Base-by-base conservation (phyloP, 495 filamentous ascomycete genomes). In the Neurospora sp. region DNA sequence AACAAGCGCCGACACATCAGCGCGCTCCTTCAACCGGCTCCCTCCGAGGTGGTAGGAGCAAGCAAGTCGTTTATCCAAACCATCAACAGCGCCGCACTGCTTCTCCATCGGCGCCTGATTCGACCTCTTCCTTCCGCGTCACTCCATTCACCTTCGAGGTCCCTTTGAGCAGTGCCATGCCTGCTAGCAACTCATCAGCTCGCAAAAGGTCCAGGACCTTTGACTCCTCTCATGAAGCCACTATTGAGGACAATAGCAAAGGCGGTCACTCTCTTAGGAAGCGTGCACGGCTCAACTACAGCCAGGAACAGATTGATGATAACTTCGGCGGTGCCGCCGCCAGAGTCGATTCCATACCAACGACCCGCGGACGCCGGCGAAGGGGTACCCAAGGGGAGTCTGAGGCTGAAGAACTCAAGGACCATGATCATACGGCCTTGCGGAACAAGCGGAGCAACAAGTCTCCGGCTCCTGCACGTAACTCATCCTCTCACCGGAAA, bases 211-310 rank as follows among this genome's bases (percentile, higher is more conserved):
- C 78, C 20, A 80, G 79, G 69, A 80, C 80, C 69, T 78, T 83
- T 68, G 80, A 82, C 70, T 70, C 73, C 14, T 72, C 80, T 4
- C 74, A 76, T 27, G 76, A 76, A n/a, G 74, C 70, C 40, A 74
- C 68, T 45, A 74, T 75, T 16, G 78, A 79, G 12, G 78, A 78
- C 38, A 65, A 65, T 17, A 27, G 27, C 2, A 84, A 79, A 70
- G 84, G 84, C 41, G 84, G 84, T n/a, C 84, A 84, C 73, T 84
- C 82, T 0, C 78, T 86, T 7, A 77, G 84, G 73, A 86, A 83
- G 75, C 81, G 84, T 27, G 74, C 82, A 22, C 83, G 82, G 40
- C 77, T 86, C 22, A 82, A 86, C 68, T 86, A 86, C 75, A 82
- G 81, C 10, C 80, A 83, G 39, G 82, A 83, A 69, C 79, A 81